Percentiles rank a stretch among this genome's conserved stretches.
These are phyloP conservation scores for Piloderma croceum DNA, from an alignment of 768 basidiomycete species.

Conservation along the genomic window DNA sequence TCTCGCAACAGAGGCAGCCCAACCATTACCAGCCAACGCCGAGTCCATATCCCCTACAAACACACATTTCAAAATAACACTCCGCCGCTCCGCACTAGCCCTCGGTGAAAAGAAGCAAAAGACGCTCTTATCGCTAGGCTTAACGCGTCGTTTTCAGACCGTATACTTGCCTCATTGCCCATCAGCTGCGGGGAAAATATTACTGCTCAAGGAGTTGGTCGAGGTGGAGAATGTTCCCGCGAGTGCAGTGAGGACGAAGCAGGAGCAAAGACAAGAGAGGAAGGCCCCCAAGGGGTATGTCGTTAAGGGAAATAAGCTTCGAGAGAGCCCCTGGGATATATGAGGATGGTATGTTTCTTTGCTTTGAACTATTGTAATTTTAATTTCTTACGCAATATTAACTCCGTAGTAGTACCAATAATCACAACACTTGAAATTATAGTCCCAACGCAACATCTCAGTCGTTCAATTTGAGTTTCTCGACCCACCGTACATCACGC, in stretches of 20 bases:
- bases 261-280: conserved; percentile 62
- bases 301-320: conserved; percentile 42
- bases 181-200: conserved; percentile 79
- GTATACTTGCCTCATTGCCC: conserved; percentile 75
- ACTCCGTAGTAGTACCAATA: too few species aligned
- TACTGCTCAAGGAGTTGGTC: conserved; percentile 84
- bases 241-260: conserved; percentile 60
- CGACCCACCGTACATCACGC: too few species aligned
- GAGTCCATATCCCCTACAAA: conserved; percentile 21
- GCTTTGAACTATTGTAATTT: background rate
- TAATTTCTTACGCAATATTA: too few species aligned
- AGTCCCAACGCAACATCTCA: too few species aligned
- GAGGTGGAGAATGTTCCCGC: conserved; percentile 80
- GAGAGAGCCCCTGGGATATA: conserved; percentile 2
- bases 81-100: conserved; percentile 81
- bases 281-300: conserved; percentile 64
- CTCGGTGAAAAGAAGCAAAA: conserved; percentile 65
- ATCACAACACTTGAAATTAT: too few species aligned
- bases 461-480: too few species aligned
- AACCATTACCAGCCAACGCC: too few species aligned
- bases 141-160: conserved; percentile 78
- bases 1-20: too few species aligned
- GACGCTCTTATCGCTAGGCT: conserved; percentile 77
- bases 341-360: background rate
- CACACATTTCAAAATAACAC: conserved; percentile 88